Evolutionary conservation across 208 protist genomes (phyloP), one percentile per base, ranked within the genome.

Genomic region (Acanthamoeba royreba): DNA sequence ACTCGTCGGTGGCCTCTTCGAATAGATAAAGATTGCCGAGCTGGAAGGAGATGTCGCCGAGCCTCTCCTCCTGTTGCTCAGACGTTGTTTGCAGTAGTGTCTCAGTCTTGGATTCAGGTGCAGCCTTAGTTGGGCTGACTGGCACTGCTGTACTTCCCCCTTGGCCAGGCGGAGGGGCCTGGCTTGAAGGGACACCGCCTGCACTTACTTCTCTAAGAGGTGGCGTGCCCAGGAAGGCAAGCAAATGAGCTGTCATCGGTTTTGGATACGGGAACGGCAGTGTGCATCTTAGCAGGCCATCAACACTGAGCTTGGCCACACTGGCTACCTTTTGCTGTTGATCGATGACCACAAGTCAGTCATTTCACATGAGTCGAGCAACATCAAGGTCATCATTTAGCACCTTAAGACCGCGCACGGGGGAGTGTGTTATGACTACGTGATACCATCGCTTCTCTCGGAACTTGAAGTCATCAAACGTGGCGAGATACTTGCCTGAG

Each of bases 391-490:
- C 9, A 19, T 7, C 45, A 4, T 7, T 9, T 72, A 4, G 31
- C 25, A 69, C 85, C 85, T 72, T 91, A 35, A 49, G 15, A 5
- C 19, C 8, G 33, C 33, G 28, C 4, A 46, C 17, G 33, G 85
- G 33, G 25, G 31, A 8, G 28, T 91, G 85, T 19, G 85, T 72
- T 25, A 91, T n/a, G 17, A 35, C 85, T 11, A 91, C 85, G 53
- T 91, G 85, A 72, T 91, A 91, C 85, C 85, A 91, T 5, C 85
- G 85, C 28, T 91, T 72, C 52, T 61, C 53, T 15, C 85, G 33
- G 43, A 91, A 91, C 40, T 33, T 72, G 53, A 91, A 91, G 52
- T 72, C 85, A n/a, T 91, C 85, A 91, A 91, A 91, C 4, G 52
- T 91, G 17, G 43, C 46, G 28, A n/a, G 9, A 8, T 22, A 13